Percentiles rank a stretch among this genome's conserved stretches.
These are phyloP conservation scores for Venturia nashicola DNA, from an alignment of 2,329 filamentous ascomycete species.

Conservation along the genomic window DNA sequence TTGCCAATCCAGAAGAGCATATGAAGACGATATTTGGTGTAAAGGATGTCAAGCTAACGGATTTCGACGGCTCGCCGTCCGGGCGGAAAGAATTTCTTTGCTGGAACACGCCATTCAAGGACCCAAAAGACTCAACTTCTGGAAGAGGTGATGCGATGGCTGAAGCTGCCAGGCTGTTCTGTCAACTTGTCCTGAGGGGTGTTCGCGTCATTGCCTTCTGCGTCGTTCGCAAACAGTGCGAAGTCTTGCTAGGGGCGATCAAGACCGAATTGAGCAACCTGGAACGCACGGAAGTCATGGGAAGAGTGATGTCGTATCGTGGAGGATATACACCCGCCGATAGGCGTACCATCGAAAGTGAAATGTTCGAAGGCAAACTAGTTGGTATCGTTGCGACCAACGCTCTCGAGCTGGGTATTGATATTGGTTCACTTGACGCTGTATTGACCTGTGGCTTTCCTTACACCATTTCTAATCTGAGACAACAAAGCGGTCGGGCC, in stretches of 20 bases:
- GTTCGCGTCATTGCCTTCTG: slow-evolving; percentile 92
- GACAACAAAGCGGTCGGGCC: slow-evolving; percentile 88
- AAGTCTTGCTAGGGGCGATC: slow-evolving; percentile 68
- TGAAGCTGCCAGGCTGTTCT: slow-evolving; percentile 85
- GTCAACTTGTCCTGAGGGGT: slow-evolving; percentile 75
- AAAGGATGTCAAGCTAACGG: slow-evolving; percentile 65
- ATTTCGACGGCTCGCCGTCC: slow-evolving; percentile 86
- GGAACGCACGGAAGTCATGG: slow-evolving; percentile 61
- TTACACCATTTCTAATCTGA: slow-evolving; percentile 85
- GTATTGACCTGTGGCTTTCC: slow-evolving; percentile 92
- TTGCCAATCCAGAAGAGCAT: slow-evolving; percentile 82
- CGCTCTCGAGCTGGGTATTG: slow-evolving; percentile 84
- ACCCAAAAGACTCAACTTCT: slow-evolving; percentile 74
- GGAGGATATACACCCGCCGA: slow-evolving; percentile 93
- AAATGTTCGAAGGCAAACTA: slow-evolving; percentile 95
- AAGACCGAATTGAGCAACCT: slow-evolving; percentile 63
- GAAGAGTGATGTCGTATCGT: slow-evolving; percentile 85
- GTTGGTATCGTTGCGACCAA: slow-evolving; percentile 90
- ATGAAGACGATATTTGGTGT: slow-evolving; percentile 93
- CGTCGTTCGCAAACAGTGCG: slow-evolving; percentile 75
- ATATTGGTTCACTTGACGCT: slow-evolving; percentile 88
- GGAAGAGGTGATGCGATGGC: slow-evolving; percentile 71
- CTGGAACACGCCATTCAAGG: slow-evolving; percentile 95
- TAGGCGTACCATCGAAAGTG: slow-evolving; percentile 72
- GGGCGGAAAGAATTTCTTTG: slow-evolving; percentile 90